A percentile compares a stretch with the other conserved stretches of the same genome.
Conservation (phyloP, 1,139 yeast species). For the Yamadazyma conglobata region DNA sequence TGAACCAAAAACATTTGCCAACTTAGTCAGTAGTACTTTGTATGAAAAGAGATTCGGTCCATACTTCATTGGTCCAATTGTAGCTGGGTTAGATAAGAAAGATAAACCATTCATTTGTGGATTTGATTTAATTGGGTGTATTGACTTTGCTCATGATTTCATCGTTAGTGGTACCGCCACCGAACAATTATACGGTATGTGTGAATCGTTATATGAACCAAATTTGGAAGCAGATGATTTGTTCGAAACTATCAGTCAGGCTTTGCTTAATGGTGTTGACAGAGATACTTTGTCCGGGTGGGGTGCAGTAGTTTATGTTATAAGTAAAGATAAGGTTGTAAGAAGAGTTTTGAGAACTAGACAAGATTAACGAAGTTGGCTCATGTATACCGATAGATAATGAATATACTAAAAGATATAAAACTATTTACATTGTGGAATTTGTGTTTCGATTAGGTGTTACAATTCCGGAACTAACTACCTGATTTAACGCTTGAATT, state of each 20-base stretch:
- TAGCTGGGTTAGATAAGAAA: conserved; percentile 87
- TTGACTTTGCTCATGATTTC: conserved; percentile 92
- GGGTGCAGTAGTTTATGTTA: conserved; percentile 95
- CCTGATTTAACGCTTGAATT: too few relatives aligned
- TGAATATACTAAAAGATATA: neutral
- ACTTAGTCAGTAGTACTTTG: conserved; percentile 82
- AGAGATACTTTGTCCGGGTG: conserved; percentile 97
- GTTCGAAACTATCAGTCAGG: conserved; percentile 94
- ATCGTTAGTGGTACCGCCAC: conserved; percentile 97
- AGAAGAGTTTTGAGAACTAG: conserved; percentile 88
- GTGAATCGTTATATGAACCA: conserved; percentile 96
- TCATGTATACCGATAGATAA: neutral
- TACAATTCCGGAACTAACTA: too few relatives aligned
- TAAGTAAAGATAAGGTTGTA: conserved; percentile 87
- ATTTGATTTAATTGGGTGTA: conserved; percentile 94
- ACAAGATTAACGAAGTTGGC: conserved; percentile 57
- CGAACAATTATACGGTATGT: conserved; percentile 97
- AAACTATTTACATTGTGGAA: conserved; percentile 1
- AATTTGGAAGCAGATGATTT: conserved; percentile 90
- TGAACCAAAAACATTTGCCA: conserved; percentile 93
- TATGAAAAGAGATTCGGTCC: conserved; percentile 96
- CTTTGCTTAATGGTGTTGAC: conserved; percentile 89
- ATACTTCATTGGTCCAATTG: conserved; percentile 93
- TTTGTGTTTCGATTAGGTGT: too few relatives aligned
- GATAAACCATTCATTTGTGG: conserved; percentile 90